Evolutionary conservation across 2,329 filamentous ascomycete species (phyloP), one percentile per base, ranked within the genome.

Genomic region (Aureobasidium zeae): DNA sequence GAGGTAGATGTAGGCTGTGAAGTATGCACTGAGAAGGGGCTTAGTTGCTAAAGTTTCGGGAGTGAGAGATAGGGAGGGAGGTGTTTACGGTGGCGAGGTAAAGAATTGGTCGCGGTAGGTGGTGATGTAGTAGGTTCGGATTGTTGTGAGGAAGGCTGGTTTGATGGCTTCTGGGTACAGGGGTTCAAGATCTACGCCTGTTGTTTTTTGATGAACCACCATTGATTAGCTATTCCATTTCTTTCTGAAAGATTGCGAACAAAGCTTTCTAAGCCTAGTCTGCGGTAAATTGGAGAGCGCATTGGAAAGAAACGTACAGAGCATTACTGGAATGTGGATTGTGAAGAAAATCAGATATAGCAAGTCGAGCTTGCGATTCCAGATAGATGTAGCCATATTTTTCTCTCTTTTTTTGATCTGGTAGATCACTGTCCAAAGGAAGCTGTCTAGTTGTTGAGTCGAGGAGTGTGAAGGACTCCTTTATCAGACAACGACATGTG

Each of bases 81-180:
- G 24, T 29, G 46, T 59, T 52, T 56, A 63, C 28, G 77, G 77
- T 2, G 75, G 68, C 3, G 63, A 55, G 24, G 69, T 65, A 62
- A 83, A 81, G 65, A 81, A 80, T 42, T 71, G 73, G 55, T 83
- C 79, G 11, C 69, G 66, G 57, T 80, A 81, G 1, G 69, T 79
- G 2, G 63, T 56, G 48, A 80, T 65, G 59, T 83, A 81, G 60
- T 65, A 81, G 2, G 61, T 54, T 46, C 74, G 72, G 2, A 83
- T 48, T 0, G 58, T 48, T 30, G 57, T 57, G 53, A 78, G 70
- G 55, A 74, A 65, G 0, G 60, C 42, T 0, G 73, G 73, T 35
- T 66, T 67, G 7, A 79, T 51, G 26, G 60, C 58, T 3, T 62
- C 35, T 2, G 79, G 78, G 49, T 78, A 79, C 45, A 78, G 64